A percentile compares a stretch with the other conserved stretches of the same genome.
These are phyloP conservation scores for Schizosaccharomyces osmophilus DNA, from an alignment of 805 yeast genomes.

Conservation along the genomic window DNA sequence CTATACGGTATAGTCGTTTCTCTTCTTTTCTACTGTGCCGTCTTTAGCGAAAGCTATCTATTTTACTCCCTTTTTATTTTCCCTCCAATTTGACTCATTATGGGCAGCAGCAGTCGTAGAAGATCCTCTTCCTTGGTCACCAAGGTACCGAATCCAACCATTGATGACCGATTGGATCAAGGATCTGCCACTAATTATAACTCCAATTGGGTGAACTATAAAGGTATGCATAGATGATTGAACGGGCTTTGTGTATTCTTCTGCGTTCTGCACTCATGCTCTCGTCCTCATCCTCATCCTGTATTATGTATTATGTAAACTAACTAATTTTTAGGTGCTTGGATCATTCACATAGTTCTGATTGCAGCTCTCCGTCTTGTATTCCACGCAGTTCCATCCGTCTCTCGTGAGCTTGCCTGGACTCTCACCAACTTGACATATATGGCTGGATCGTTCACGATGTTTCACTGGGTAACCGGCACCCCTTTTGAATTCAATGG, in stretches of 20 bases:
- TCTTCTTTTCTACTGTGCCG: too few relatives aligned
- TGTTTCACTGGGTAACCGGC: conserved; percentile 93
- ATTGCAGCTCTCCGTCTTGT: conserved; percentile 49
- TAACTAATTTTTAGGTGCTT: conserved; percentile 25
- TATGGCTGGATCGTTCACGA: conserved; percentile 41
- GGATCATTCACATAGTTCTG: conserved; percentile 77
- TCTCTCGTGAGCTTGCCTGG: conserved; percentile 72
- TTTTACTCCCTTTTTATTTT: neutral
- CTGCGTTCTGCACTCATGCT: too few relatives aligned
- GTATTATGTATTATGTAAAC: neutral
- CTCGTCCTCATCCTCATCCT: too few relatives aligned
- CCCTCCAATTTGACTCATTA: neutral
- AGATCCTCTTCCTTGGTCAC: conserved; percentile 1
- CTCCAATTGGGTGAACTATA: conserved; percentile 87
- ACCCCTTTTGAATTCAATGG: conserved; percentile 91
- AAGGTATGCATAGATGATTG: conserved; percentile 22
- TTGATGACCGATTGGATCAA: conserved; percentile 82
- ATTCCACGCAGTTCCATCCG: conserved; percentile 58
- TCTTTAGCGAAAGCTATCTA: neutral
- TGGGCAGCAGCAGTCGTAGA: neutral
- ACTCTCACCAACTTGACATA: conserved; percentile 77
- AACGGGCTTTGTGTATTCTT: neutral
- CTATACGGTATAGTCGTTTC: too few relatives aligned
- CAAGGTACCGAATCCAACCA: conserved; percentile 16
- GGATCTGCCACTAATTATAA: conserved; percentile 69